These are phyloP conservation scores for Pecoramyces ruminantium DNA, from an alignment of 192 early-diverging fungal genomes.

Conservation along the genomic window DNA sequence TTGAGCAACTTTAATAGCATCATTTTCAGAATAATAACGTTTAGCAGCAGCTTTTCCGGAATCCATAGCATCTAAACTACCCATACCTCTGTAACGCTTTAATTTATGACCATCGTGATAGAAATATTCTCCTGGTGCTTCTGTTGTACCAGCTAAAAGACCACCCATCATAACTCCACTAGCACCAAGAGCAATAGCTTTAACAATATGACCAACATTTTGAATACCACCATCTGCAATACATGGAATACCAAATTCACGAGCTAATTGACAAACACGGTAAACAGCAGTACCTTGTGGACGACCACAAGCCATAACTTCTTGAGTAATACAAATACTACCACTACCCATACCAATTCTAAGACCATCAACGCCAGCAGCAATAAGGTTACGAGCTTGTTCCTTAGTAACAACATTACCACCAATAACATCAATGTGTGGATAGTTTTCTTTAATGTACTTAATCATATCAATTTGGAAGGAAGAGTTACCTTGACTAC, in stretches of 20 bases:
- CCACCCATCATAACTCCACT: constrained; percentile 98
- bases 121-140: constrained; percentile 94
- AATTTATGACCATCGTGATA: constrained; percentile 91
- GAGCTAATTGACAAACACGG: constrained; percentile 84
- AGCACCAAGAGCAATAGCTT: constrained; percentile 87
- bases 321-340: constrained; percentile 95
- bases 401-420: constrained; percentile 95
- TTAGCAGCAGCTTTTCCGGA: no score
- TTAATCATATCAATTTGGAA: constrained; percentile 94
- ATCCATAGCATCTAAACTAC: no score
- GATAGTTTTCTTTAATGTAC: constrained; percentile 74
- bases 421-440: constrained; percentile 72
- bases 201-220: constrained; percentile 93
- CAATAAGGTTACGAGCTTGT: constrained; percentile 80
- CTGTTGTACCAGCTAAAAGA: constrained; percentile 82
- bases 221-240: constrained; percentile 95
- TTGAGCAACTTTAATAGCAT: constrained; percentile 95
- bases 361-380: constrained; percentile 85
- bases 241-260: constrained; percentile 82
- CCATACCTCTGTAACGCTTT: constrained; percentile 99
- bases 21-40: constrained; percentile 92
- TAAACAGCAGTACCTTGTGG: constrained; percentile 92
- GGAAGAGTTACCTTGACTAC: constrained; percentile 80
- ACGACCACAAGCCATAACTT: no score
- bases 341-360: constrained; percentile 95